Percentiles rank a stretch among this genome's conserved stretches.
phyloP scores from a whole-genome alignment of 1,284 basidiomycete species.

The Phellinidium pouzarii region DNA sequence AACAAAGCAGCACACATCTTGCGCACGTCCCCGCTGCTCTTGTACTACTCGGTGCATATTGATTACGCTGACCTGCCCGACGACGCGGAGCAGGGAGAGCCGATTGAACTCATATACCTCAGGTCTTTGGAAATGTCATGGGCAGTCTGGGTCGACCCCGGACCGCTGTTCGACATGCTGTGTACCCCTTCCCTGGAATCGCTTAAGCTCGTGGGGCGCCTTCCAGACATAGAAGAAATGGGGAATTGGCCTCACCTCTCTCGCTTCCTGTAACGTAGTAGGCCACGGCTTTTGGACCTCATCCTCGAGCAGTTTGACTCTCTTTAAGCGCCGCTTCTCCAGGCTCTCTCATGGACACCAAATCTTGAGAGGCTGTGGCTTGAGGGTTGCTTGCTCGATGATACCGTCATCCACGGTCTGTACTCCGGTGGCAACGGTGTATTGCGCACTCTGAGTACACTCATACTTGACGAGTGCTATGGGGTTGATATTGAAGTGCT shows the following conservation, averaged over 20 bases:
- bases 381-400: slow-evolving; percentile 15
- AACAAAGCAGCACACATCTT: slow-evolving; percentile 1
- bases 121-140: slow-evolving; percentile 11
- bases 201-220: slow-evolving; percentile 11
- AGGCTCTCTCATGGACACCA: background rate
- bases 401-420: slow-evolving; percentile 10
- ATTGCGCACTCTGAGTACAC: background rate
- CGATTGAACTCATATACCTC: background rate
- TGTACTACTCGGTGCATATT: slow-evolving; percentile 15
- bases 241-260: slow-evolving; percentile 12
- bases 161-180: slow-evolving; percentile 11
- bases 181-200: slow-evolving; percentile 8
- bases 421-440: background rate
- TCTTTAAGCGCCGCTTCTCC: slow-evolving; percentile 8
- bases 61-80: slow-evolving; percentile 3
- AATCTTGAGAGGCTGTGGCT: slow-evolving; percentile 15
- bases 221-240: background rate
- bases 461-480: slow-evolving; percentile 11
- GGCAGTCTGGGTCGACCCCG: slow-evolving; percentile 10
- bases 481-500: slow-evolving; percentile 9
- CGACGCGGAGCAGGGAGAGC: background rate
- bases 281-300: slow-evolving; percentile 7
- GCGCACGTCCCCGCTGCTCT: slow-evolving; percentile 11
- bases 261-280: slow-evolving; percentile 3
- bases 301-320: slow-evolving; percentile 15